A percentile compares a stretch with the other conserved stretches of the same genome.
Conservation (phyloP, 306 rosid genomes). For the Adenanthera pavonina region DNA sequence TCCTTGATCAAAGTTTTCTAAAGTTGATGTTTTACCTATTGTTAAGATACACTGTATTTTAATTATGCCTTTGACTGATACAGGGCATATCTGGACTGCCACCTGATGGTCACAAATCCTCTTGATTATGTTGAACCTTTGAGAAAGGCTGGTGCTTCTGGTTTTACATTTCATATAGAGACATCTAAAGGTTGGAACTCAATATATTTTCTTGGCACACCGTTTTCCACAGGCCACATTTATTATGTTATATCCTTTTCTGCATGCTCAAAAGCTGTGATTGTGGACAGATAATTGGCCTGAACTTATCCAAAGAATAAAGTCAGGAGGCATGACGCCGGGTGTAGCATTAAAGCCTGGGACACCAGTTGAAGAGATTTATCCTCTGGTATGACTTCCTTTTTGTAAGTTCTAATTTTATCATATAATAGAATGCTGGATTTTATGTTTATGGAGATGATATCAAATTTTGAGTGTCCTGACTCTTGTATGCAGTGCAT, state of each 20-base stretch:
- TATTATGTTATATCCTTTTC: conserved; percentile 18
- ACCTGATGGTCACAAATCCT: conserved; percentile 88
- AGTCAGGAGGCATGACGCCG: conserved; percentile 67
- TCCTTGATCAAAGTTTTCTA: not conserved
- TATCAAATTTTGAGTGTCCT: not conserved
- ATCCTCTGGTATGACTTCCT: conserved; percentile 72
- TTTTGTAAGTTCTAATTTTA: not conserved
- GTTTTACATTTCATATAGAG: conserved; percentile 93
- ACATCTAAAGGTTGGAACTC: conserved; percentile 67
- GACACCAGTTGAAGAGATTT: conserved; percentile 81
- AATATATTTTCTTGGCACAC: conserved; percentile 13
- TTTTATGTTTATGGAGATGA: not conserved
- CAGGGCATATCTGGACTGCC: conserved; percentile 97
- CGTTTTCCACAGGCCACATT: not conserved
- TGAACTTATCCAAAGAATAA: conserved; percentile 58
- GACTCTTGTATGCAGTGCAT: not conserved
- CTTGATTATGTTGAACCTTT: conserved; percentile 81
- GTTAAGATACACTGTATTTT: not conserved
- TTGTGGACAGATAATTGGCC: conserved; percentile 77
- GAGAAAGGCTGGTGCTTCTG: conserved; percentile 94
- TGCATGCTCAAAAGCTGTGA: conserved; percentile 28
- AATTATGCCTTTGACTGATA: conserved; percentile 10
- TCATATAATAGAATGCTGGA: not conserved
- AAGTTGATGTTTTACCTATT: not conserved
- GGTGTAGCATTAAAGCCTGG: conserved; percentile 77